Evolutionary conservation across 345 rosid species (phyloP), one percentile per base, ranked within the genome.

Genomic region (Melaleuca quinquenervia): DNA sequence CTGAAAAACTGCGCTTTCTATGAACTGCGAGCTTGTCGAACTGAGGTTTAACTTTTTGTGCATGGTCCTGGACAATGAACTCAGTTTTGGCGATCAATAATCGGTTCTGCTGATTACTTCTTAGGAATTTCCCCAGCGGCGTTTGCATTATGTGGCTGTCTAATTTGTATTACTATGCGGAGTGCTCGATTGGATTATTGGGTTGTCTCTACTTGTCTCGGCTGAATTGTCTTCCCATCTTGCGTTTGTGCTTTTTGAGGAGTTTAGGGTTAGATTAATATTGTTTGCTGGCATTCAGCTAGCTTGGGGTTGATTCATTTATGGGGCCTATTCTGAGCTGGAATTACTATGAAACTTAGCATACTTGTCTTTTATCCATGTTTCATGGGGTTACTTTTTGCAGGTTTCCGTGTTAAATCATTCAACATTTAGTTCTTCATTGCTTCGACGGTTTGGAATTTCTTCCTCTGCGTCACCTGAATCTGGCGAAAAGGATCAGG

Each of bases 401-500:
- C 95, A 94, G 85, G 93, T 88, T 82, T 88, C 91, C 49, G 82
- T 84, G 64, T 89, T 90, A 36, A 91, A 94, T 85, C 90, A 89
- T 85, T 90, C 93, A n/a, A 88, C 91, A 45, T 27, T 82, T 48
- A 88, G 87, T 88, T 86, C 90, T 51, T 90, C 91, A 29, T 87
- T 86, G 32, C 88, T 90, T 82, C 94, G 91, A 88, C 93, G 89
- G 82, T 92, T 91, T 87, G 94, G 98, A 82, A 90, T 94, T 86
- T 91, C 92, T 84, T 93, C 98, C 21, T 93, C 98, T 86, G 95
- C 93, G 45, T 92, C 99, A 27, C 92, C 95, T 82, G 97, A 94
- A 88, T 75, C 91, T 18, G 89, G 85, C 3, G 94, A 88, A 41
- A 93, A 91, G 89, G 95, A 92, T 50, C 90, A 86, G 50, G 92